These are phyloP conservation scores for Penicillium lagena DNA, from an alignment of 495 filamentous ascomycete genomes.

Conservation along the genomic window DNA sequence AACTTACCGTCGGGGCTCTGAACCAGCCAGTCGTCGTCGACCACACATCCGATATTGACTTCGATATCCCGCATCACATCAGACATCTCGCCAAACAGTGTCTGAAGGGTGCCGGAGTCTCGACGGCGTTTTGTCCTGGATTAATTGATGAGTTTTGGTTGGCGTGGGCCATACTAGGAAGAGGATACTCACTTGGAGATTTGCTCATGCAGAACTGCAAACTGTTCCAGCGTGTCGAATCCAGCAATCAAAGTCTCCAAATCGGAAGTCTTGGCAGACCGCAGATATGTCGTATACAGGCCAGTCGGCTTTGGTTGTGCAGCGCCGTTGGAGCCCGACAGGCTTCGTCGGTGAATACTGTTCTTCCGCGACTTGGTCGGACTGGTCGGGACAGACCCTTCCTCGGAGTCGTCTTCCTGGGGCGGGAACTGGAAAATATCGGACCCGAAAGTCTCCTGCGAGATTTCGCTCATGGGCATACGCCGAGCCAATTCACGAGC, in stretches of 20 bases:
- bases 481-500: conserved; percentile 53
- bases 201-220: conserved; percentile 41
- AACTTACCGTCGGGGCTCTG: conserved; percentile 30
- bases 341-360: conserved; percentile 17
- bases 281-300: conserved; percentile 20
- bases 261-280: conserved; percentile 62
- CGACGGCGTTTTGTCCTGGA: conserved; percentile 25
- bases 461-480: conserved; percentile 35
- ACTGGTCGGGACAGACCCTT: conserved; percentile 20
- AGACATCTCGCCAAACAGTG: conserved; percentile 24
- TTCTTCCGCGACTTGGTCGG: conserved; percentile 26
- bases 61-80: conserved; percentile 27
- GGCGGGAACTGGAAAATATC: conserved; percentile 30
- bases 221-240: conserved; percentile 61
- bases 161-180: neutral
- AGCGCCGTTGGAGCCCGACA: conserved; percentile 12
- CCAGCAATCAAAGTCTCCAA: conserved; percentile 63
- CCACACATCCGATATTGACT: conserved; percentile 25
- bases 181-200: conserved; percentile 30
- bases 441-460: conserved; percentile 34
- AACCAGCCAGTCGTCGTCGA: conserved; percentile 34
- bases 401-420: conserved; percentile 14
- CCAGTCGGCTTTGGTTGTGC: neutral
- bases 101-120: conserved; percentile 29
- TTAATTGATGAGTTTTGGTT: conserved; percentile 3